These are phyloP conservation scores for Penicillium fimorum DNA, from an alignment of 495 filamentous ascomycete genomes.

Conservation along the genomic window DNA sequence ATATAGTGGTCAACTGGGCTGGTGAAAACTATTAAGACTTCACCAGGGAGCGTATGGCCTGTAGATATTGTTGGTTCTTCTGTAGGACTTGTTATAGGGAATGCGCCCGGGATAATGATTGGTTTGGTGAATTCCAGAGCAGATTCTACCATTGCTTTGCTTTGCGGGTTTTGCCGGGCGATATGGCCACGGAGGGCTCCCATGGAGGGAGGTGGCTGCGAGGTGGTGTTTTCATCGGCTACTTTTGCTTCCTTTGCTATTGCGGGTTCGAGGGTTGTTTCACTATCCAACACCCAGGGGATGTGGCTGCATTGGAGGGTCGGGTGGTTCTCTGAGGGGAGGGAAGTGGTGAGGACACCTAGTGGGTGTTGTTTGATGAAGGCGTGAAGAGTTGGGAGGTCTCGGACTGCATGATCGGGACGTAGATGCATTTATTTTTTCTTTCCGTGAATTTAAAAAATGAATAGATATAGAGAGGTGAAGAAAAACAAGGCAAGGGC, in stretches of 20 bases:
- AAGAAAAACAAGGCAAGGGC: not conserved
- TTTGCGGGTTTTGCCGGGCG: conserved; percentile 51
- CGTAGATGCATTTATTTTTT: conserved; percentile 52
- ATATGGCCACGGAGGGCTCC: conserved; percentile 47
- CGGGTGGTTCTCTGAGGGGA: conserved; percentile 38
- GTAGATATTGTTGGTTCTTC: not conserved
- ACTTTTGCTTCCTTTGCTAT: not conserved
- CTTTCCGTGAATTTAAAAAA: not conserved
- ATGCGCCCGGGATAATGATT: conserved; percentile 2
- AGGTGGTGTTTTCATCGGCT: not conserved
- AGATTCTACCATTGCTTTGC: conserved; percentile 53
- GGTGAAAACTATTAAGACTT: conserved; percentile 53
- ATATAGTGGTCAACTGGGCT: too few relatives aligned
- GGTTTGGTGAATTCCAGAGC: conserved; percentile 19
- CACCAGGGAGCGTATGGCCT: conserved; percentile 21
- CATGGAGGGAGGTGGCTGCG: not conserved
- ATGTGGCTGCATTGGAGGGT: conserved; percentile 51
- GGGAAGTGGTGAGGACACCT: conserved; percentile 49
- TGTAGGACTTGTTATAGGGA: not conserved
- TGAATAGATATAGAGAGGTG: not conserved
- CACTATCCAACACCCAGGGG: conserved; percentile 47
- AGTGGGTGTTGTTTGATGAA: conserved; percentile 50
- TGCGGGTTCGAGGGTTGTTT: not conserved
- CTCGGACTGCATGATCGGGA: conserved; percentile 41
- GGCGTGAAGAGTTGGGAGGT: conserved; percentile 38